phyloP scores from a whole-genome alignment of 495 filamentous ascomycete species.

The Umbilicaria muhlenbergii region DNA sequence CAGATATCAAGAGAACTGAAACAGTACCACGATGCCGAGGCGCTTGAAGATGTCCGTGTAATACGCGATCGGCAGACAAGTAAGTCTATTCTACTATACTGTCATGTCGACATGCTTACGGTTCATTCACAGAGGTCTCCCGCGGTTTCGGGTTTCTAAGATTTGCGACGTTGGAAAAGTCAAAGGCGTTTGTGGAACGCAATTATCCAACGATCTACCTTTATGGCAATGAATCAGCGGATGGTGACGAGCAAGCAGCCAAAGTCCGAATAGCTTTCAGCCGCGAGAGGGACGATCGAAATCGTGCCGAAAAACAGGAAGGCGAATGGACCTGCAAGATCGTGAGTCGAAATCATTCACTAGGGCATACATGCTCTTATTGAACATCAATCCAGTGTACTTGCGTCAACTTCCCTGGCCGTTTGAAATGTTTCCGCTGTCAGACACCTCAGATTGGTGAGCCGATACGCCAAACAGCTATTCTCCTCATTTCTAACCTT shows the following conservation, averaged over 20 bases:
- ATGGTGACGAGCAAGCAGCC: conserved; percentile 34
- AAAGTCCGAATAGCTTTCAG: conserved; percentile 44
- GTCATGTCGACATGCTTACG: conserved; percentile 1
- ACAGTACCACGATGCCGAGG: conserved; percentile 39
- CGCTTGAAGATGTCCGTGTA: conserved; percentile 45
- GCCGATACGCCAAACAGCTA: not conserved
- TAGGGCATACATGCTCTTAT: not conserved
- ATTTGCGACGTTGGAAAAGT: conserved; percentile 42
- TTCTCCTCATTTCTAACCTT: not conserved
- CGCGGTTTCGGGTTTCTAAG: conserved; percentile 53
- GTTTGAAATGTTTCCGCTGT: conserved; percentile 59
- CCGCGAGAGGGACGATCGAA: conserved; percentile 39
- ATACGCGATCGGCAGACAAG: conserved; percentile 54
- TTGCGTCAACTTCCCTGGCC: conserved; percentile 54
- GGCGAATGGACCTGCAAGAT: conserved; percentile 66
- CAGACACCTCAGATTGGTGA: conserved; percentile 57
- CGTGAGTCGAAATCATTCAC: conserved; percentile 27
- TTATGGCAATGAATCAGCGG: conserved; percentile 28
- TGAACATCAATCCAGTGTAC: conserved; percentile 38
- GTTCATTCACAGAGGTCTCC: conserved; percentile 31
- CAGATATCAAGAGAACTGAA: conserved; percentile 48
- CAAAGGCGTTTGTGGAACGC: conserved; percentile 48
- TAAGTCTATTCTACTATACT: conserved; percentile 17
- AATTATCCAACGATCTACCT: conserved; percentile 50
- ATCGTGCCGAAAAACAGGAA: conserved; percentile 33